phyloP scores from a whole-genome alignment of 768 basidiomycete genomes.

The Lentinula sp. region DNA sequence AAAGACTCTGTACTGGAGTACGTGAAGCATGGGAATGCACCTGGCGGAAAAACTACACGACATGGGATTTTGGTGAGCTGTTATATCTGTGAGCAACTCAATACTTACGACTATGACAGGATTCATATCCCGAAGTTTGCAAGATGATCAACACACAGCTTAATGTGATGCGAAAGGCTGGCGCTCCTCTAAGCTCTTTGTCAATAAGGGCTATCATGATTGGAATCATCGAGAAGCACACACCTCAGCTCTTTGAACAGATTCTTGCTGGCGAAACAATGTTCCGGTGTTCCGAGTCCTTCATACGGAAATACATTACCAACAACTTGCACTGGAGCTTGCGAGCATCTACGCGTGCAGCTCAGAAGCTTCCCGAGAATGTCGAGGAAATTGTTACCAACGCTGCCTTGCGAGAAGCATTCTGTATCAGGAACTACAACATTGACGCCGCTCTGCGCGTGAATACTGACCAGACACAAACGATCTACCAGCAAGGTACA shows the following conservation, averaged over 20 bases:
- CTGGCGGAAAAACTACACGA: background rate
- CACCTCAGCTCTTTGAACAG: constrained; percentile 16
- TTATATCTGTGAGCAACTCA: background rate
- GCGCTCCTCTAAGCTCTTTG: background rate
- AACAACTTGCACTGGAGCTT: constrained; percentile 13
- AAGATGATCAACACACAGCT: background rate
- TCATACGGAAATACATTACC: constrained; percentile 3
- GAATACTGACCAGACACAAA: constrained; percentile 16
- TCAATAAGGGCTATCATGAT: background rate
- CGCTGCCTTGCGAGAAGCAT: constrained; percentile 10
- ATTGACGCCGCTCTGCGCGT: constrained; percentile 11
- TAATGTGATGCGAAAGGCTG: background rate
- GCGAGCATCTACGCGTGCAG: constrained; percentile 14
- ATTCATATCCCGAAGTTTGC: background rate
- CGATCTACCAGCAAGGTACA: constrained; percentile 8
- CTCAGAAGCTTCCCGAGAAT: constrained; percentile 21
- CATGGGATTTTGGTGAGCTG: background rate
- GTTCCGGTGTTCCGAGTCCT: constrained; percentile 15
- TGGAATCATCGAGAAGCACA: constrained; percentile 9
- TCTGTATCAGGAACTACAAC: constrained; percentile 5
- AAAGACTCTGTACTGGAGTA: background rate
- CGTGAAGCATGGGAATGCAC: background rate
- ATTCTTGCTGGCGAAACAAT: constrained; percentile 7
- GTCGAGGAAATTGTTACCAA: constrained; percentile 9
- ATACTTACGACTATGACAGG: background rate